phyloP scores from a whole-genome alignment of 768 basidiomycete species.

The Lactarius quietus region DNA sequence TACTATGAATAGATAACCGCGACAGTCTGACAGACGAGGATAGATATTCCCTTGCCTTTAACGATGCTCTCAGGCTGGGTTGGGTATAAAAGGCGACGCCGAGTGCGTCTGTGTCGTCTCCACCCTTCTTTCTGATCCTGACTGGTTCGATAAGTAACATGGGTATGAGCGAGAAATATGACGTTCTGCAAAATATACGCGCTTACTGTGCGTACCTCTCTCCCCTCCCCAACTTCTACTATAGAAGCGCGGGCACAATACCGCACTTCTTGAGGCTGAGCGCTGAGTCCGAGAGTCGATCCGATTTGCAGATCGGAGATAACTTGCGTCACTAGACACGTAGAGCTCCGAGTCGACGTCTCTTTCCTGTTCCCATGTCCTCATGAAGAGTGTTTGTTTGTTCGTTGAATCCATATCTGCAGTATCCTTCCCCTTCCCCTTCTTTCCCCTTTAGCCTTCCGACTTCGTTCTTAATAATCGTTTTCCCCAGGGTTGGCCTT shows the following conservation, averaged over 20 bases:
- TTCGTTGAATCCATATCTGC: too few species aligned
- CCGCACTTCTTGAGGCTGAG: background rate
- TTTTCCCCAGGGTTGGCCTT: constrained; percentile 59
- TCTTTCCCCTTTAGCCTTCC: background rate
- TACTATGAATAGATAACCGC: too few species aligned
- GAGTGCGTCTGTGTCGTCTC: background rate
- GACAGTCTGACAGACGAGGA: too few species aligned
- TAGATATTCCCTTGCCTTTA: background rate
- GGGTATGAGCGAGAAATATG: constrained; percentile 12
- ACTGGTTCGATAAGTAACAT: background rate
- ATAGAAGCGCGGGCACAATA: background rate
- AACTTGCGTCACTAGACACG: background rate
- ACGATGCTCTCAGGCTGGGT: background rate
- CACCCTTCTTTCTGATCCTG: background rate
- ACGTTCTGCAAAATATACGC: constrained; percentile 52
- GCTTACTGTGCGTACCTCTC: constrained; percentile 53
- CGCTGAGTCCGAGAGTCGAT: background rate
- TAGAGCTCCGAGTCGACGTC: background rate
- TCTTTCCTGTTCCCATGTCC: background rate
- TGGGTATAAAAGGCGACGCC: background rate
- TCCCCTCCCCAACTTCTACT: background rate
- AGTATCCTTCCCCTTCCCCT: background rate
- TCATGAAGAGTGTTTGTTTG: background rate
- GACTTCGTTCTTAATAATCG: background rate
- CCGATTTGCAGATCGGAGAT: background rate